A percentile compares a stretch with the other conserved stretches of the same genome.
Conservation (phyloP, 805 yeast genomes). For the Phaffomyces antillensis region DNA sequence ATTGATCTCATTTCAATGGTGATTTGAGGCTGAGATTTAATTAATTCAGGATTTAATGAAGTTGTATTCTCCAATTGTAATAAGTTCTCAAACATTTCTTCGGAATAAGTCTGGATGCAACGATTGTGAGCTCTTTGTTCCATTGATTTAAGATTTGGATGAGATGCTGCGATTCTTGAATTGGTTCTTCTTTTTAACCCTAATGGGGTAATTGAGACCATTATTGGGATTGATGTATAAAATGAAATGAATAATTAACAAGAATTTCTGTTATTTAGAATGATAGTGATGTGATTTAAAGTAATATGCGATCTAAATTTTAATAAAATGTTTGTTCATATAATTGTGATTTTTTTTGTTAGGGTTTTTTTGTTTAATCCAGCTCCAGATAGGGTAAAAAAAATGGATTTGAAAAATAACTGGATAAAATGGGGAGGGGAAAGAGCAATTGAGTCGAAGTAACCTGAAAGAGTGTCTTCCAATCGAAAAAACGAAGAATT, state of each 20-base stretch:
- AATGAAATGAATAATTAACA: too few relatives aligned
- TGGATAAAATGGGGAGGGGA: too few relatives aligned
- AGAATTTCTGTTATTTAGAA: too few relatives aligned
- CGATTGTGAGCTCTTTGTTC: conserved; percentile 40
- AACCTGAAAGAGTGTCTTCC: too few relatives aligned
- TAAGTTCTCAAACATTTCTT: conserved; percentile 32
- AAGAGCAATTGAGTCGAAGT: too few relatives aligned
- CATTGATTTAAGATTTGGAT: conserved; percentile 36
- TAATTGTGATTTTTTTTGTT: not conserved
- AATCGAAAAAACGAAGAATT: too few relatives aligned
- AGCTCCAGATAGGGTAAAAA: too few relatives aligned
- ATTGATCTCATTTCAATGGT: conserved; percentile 59
- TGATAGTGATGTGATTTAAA: not conserved
- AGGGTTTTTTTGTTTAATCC: too few relatives aligned
- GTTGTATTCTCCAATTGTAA: conserved; percentile 27
- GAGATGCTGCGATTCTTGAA: conserved; percentile 27
- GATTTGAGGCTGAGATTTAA: conserved; percentile 34
- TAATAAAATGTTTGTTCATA: not conserved
- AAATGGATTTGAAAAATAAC: too few relatives aligned
- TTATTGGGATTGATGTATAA: not conserved
- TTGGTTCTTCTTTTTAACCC: conserved; percentile 18
- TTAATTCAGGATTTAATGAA: conserved; percentile 22
- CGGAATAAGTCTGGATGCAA: conserved; percentile 38
- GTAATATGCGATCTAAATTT: not conserved
- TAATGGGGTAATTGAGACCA: conserved; percentile 17